Base-by-base conservation (phyloP, 371 early-diverging fungal genomes). In the Paraphysoderma sedebokerense region DNA sequence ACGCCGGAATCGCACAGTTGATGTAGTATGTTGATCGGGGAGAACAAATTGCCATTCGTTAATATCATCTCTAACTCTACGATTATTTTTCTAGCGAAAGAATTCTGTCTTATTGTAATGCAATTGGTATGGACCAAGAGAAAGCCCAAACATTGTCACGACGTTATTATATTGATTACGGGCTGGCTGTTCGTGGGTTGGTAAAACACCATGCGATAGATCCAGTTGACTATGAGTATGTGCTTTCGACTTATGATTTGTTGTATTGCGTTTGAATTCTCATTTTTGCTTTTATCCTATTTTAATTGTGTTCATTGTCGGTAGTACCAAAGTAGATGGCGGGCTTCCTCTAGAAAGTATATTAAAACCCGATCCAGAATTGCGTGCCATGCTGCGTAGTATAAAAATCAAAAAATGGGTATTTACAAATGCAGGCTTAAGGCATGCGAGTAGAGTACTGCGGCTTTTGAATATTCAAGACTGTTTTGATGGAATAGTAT, bases 351-450 rank as follows among this genome's bases (percentile, higher is more conserved):
- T 85, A 5, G 80, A 85, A 40, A 59, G 66, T 0, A 50, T 81
- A 9, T 58, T 86, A 8, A 69, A 68, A 22, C 65, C 65, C 13
- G 79, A 86, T 52, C 62, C 63, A 0, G 62, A 64, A 26, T 58
- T 87, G 26, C 70, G 77, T n/a, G 38, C 63, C 6, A 81, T 86
- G 74, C 66, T 87, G 37, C 39, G 56, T 35, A 44, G 53, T 0
- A 47, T 80, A 24, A 67, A 66, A 5, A 53, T 68, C 17, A 75
- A 69, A 20, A 80, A 77, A 37, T 86, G 85, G 86, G 75, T 81
- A n/a, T 83, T 83, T 49, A 87, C 87, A 31, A 87, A 86, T 50
- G 87, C 87, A 15, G 82, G 79, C 37, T 51, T 63, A 42, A 59
- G n/a, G 76, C 73, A 73, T 44, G 66, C 56, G 1, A 23, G 20